phyloP scores from a whole-genome alignment of 768 basidiomycete genomes.

The Favolaschia claudopus region DNA sequence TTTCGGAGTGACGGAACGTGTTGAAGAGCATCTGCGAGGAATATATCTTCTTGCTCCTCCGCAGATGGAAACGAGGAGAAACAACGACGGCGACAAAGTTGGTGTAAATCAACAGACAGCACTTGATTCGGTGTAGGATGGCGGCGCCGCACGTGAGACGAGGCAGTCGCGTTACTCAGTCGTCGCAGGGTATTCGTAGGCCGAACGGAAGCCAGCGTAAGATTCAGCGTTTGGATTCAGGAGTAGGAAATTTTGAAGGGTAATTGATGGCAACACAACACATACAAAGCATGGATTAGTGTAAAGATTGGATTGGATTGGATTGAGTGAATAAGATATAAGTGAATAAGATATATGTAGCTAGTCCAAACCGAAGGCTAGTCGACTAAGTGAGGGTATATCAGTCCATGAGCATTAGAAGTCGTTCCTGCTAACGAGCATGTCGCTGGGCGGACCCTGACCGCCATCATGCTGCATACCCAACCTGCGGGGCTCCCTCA shows the following conservation, averaged over 20 bases:
- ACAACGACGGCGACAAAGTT: slow-evolving; percentile 24
- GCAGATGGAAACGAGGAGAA: slow-evolving; percentile 16
- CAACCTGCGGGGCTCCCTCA: slow-evolving; percentile 12
- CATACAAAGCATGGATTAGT: not conserved
- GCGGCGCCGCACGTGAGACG: slow-evolving; percentile 14
- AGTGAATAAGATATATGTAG: slow-evolving; percentile 11
- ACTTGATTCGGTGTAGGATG: slow-evolving; percentile 45
- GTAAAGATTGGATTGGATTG: slow-evolving; percentile 6
- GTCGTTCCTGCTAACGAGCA: too few species aligned
- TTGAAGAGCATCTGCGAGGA: not conserved
- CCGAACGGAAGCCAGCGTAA: slow-evolving; percentile 13
- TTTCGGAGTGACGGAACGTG: slow-evolving; percentile 10
- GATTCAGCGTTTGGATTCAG: too few species aligned
- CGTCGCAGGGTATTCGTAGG: slow-evolving; percentile 4
- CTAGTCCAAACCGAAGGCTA: not conserved
- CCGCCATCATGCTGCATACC: slow-evolving; percentile 21
- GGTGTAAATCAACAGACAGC: slow-evolving; percentile 17
- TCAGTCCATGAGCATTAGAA: too few species aligned
- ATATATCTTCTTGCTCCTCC: slow-evolving; percentile 17
- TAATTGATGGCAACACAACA: slow-evolving; percentile 45
- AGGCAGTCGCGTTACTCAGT: slow-evolving; percentile 18
- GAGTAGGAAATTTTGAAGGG: too few species aligned
- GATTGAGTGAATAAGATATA: slow-evolving; percentile 7
- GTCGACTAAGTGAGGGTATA: slow-evolving; percentile 9
- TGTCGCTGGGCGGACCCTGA: too few species aligned